A percentile compares a stretch with the other conserved stretches of the same genome.
Conservation (phyloP, 345 rosid species). For the Moricandia moricandioides region DNA sequence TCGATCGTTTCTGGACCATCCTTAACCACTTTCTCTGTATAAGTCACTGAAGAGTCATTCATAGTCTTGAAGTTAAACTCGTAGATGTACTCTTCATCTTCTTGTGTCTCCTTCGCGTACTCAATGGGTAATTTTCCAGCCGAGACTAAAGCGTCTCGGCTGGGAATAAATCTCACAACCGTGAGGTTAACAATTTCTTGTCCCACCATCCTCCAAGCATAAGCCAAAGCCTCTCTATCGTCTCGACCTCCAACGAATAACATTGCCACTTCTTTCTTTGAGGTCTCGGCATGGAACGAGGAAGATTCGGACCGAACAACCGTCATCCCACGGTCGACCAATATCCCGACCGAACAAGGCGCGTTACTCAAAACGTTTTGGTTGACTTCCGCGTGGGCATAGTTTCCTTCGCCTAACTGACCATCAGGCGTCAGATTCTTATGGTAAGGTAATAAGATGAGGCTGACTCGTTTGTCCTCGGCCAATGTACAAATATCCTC, state of each 20-base stretch:
- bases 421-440: constrained; percentile 37
- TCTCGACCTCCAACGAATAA: constrained; percentile 58
- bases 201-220: constrained; percentile 56
- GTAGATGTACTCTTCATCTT: constrained; percentile 43
- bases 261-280: constrained; percentile 32
- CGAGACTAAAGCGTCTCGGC: constrained; percentile 15
- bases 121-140: not conserved
- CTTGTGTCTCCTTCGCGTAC: constrained; percentile 26
- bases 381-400: constrained; percentile 42
- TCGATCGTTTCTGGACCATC: constrained; percentile 42
- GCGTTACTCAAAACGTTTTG: constrained; percentile 43
- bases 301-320: constrained; percentile 3
- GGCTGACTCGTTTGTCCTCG: constrained; percentile 49
- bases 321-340: constrained; percentile 54
- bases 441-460: constrained; percentile 64
- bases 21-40: constrained; percentile 43
- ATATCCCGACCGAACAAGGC: constrained; percentile 59
- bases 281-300: constrained; percentile 5
- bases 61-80: constrained; percentile 47
- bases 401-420: constrained; percentile 37
- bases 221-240: constrained; percentile 69
- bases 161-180: constrained; percentile 48
- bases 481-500: constrained; percentile 60
- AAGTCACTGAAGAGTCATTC: constrained; percentile 30
- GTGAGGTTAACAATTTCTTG: constrained; percentile 37